phyloP scores from a whole-genome alignment of 371 early-diverging fungal species.

The Lichtheimia ramosa region DNA sequence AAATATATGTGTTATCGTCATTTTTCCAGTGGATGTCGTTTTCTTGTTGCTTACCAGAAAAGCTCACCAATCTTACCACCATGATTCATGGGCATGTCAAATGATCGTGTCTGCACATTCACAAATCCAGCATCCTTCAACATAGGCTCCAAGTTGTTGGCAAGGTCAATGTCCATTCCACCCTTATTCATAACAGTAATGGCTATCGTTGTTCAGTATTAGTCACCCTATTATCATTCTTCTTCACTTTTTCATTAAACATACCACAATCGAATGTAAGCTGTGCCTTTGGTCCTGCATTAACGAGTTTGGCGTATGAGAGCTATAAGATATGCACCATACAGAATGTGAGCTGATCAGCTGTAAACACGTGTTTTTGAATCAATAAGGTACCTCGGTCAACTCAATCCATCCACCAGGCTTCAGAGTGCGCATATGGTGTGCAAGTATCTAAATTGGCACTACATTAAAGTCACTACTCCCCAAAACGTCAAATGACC shows the following conservation, averaged over 20 bases:
- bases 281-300: too few species aligned
- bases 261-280: too few species aligned
- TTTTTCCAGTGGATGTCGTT: too few species aligned
- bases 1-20: neutral
- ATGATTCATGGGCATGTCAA: conserved; percentile 17
- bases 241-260: too few species aligned
- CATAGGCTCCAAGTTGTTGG: neutral
- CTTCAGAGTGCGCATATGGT: conserved; percentile 9
- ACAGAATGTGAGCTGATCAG: too few species aligned
- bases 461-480: neutral
- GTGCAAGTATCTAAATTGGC: conserved; percentile 2
- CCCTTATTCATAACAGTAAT: too few species aligned
- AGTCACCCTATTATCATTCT: too few species aligned
- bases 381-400: conserved; percentile 8
- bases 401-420: conserved; percentile 29
- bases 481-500: neutral
- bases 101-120: neutral
- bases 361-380: too few species aligned
- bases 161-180: neutral
- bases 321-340: too few species aligned
- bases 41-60: neutral
- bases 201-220: too few species aligned
- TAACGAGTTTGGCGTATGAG: too few species aligned
- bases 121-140: neutral
- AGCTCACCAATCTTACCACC: conserved; percentile 8